phyloP scores from a whole-genome alignment of 2,329 filamentous ascomycete species.

The Fusarium anthophilum region DNA sequence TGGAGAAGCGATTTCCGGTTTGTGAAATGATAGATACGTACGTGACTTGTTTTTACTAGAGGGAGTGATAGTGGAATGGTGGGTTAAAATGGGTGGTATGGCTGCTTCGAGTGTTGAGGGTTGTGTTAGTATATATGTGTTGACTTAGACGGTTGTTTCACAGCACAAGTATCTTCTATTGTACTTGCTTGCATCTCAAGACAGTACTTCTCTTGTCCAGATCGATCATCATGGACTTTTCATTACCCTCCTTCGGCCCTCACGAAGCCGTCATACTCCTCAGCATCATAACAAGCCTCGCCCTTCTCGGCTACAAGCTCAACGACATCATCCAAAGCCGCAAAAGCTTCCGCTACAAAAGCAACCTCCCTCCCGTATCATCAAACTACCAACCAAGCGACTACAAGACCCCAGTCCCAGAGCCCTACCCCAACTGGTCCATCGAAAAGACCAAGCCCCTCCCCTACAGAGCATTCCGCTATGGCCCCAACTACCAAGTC shows the following conservation, averaged over 20 bases:
- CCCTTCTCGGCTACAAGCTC: slow-evolving; percentile 20
- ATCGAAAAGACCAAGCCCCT: slow-evolving; percentile 75
- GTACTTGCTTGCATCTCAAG: neutral
- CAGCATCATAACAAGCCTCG: slow-evolving; percentile 13
- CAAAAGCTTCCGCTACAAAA: slow-evolving; percentile 3
- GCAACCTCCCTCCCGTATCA: slow-evolving; percentile 20
- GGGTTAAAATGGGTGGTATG: slow-evolving; percentile 8
- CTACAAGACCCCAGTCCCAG: slow-evolving; percentile 68
- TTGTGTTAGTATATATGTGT: slow-evolving; percentile 4
- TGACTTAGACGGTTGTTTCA: slow-evolving; percentile 10
- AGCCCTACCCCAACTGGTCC: slow-evolving; percentile 75
- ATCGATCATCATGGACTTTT: slow-evolving; percentile 2
- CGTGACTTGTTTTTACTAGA: neutral
- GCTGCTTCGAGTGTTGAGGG: neutral
- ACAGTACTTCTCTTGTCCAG: neutral
- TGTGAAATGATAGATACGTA: neutral
- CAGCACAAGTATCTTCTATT: neutral
- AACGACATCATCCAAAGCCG: slow-evolving; percentile 13
- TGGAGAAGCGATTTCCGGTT: slow-evolving; percentile 25
- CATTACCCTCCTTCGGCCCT: neutral
- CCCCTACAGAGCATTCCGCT: slow-evolving; percentile 80
- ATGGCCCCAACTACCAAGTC: slow-evolving; percentile 79
- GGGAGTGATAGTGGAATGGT: neutral
- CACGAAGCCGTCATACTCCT: slow-evolving; percentile 24
- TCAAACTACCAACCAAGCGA: slow-evolving; percentile 14